Evolutionary conservation across 1,284 basidiomycete species (phyloP), one percentile per base, ranked within the genome.

Genomic region (Cutaneotrichosporon sp.): DNA sequence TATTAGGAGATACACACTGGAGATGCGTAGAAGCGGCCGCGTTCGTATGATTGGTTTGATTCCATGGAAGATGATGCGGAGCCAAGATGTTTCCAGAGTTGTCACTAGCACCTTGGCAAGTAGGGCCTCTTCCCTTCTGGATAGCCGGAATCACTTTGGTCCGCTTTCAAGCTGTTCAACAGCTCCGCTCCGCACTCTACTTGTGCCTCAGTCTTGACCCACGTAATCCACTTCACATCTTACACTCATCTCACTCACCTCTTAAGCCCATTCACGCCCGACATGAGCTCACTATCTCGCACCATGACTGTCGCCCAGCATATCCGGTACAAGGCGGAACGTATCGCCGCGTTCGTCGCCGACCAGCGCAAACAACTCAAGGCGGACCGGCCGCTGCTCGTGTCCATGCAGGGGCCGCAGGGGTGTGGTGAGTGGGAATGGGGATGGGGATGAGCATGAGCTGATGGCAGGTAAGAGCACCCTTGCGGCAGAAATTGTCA

Each of bases 21-120:
- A 16, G 69, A 69, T 11, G 69, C 50, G 63, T 70, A 70, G 57
- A 72, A 72, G 5, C 70, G 56, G 5, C 70, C 70, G n/a, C 63
- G 64, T 50, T 72, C 70, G 58, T 63, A 53, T 1, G 60, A 62
- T 26, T 34, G 51, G 18, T 34, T 53, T 14, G 30, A n/a, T 30
- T 53, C 51, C 51, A 53, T 53, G 30, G 50, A 21, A n/a, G n/a
- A 53, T 30, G n/a, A 31, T 53, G 31, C 51, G 51, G 51, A 53
- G 51, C 26, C 50, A 32, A 52, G 50, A 52, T 52, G 11, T 7
- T 52, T 52, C 40, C 14, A n/a, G n/a, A n/a, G 18, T 1, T 46
- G 42, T 46, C 18, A 5, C 7, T n/a, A n/a, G n/a, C n/a, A n/a
- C n/a, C n/a, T 4, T 8, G 42, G 18, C 18, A 46, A 16, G 18